Evolutionary conservation across 1,284 basidiomycete species (phyloP).

Genomic region (Baeospora myosura): DNA sequence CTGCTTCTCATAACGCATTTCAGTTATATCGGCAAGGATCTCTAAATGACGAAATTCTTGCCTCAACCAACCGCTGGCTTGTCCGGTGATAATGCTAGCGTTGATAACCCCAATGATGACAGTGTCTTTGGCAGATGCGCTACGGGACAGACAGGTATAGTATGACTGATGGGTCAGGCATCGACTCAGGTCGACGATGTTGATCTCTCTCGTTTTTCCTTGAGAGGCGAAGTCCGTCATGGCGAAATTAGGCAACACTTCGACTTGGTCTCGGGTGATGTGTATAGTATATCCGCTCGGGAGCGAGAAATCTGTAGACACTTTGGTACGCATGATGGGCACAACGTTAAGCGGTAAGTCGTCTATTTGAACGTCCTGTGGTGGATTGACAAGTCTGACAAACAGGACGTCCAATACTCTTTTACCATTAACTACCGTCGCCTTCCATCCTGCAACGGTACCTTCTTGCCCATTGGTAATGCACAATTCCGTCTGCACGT

Average conservation of each 20-base stretch:
- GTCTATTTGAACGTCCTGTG: not conserved
- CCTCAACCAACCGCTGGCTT: not conserved
- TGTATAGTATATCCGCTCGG: not conserved
- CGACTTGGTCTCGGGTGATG: not conserved
- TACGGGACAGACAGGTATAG: not conserved
- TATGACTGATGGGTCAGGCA: not conserved
- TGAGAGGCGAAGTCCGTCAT: not conserved
- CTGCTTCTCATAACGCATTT: constrained; percentile 12
- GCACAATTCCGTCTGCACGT: constrained; percentile 22
- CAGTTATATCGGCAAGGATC: not conserved
- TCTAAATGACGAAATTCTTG: not conserved
- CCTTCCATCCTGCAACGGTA: constrained; percentile 18
- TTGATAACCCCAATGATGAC: not conserved
- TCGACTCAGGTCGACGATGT: not conserved
- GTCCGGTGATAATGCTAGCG: not conserved
- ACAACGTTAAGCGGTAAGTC: not conserved
- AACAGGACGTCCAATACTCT: not conserved
- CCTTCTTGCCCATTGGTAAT: constrained; percentile 23
- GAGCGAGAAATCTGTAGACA: not conserved
- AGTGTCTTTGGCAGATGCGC: not conserved
- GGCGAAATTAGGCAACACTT: not conserved
- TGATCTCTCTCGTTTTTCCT: not conserved
- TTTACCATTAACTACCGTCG: not conserved
- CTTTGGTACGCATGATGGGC: not conserved
- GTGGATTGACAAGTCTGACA: not conserved